Base-by-base conservation (phyloP, 2,329 filamentous ascomycete genomes). In the Fusarium sp. region DNA sequence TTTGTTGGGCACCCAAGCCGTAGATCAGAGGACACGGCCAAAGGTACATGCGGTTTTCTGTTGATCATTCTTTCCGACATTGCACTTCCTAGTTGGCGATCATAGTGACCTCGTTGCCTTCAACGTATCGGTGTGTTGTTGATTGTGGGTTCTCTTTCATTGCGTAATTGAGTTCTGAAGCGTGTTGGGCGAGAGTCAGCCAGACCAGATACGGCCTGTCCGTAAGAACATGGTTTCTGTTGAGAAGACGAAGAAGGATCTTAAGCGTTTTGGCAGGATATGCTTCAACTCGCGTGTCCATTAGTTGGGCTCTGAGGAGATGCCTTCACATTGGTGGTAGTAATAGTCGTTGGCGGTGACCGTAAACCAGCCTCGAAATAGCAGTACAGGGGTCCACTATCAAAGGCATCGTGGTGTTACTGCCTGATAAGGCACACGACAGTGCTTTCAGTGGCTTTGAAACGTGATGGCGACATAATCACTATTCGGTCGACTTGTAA, bases 171-270 rank as follows among this genome's bases (percentile, higher is more conserved):
- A 33, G 29, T 57, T 35, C 45, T 37, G 27, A 29, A 19, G 10
- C 12, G 10, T n/a, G 39, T 45, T 31, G 14, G 27, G 31, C 15
- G n/a, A 14, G n/a, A 25, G n/a, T 16, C 16, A 33, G 29, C 15
- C 27, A 42, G n/a, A 31, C 7, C 27, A 23, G 10, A 29, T 19
- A 25, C n/a, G 14, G 38, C 14, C 27, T 12, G 18, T 15, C 27
- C 18, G 4, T 21, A 21, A 35, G 62, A 49, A 58, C 48, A 41
- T 27, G 63, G 62, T 59, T 63, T 42, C 42, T 73, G 67, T 65
- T 74, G 66, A n/a, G 23, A 18, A 38, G 23, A 7, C 33, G 33
- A 38, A 51, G 6, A 37, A 27, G 23, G 7, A 16, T 27, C 33
- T 27, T n/a, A 1, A 12, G 19, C 14, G 14, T 11, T 12, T 38